Percentiles rank a stretch among this genome's conserved stretches.
phyloP scores from a whole-genome alignment of 192 early-diverging fungal species.

The Coemansia sp. region DNA sequence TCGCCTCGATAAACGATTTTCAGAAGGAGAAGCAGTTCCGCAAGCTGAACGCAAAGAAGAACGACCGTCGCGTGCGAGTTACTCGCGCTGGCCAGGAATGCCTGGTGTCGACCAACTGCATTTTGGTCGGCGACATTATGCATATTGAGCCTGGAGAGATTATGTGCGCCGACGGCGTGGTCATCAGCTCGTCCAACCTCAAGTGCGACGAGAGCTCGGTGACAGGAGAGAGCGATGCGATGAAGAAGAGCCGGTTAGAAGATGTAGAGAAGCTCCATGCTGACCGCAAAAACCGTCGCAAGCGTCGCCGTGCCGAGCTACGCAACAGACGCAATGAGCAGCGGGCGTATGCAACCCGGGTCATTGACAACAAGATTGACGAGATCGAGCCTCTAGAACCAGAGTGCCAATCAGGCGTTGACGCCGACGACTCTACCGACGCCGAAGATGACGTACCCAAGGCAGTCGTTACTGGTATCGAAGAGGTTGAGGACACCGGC shows the following conservation, averaged over 20 bases:
- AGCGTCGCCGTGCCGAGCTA: conserved; percentile 49
- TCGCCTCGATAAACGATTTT: conserved; percentile 79
- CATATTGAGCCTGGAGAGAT: conserved; percentile 91
- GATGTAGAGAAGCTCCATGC: conserved; percentile 36
- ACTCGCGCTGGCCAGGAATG: conserved; percentile 68
- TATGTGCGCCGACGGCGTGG: conserved; percentile 86
- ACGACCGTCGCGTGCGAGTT: conserved; percentile 75
- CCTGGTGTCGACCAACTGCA: conserved; percentile 71
- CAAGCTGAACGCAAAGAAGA: conserved; percentile 83
- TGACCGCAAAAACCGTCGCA: conserved; percentile 36
- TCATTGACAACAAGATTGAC: conserved; percentile 16
- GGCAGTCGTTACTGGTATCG: neutral
- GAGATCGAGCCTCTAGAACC: conserved; percentile 33
- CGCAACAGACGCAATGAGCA: conserved; percentile 52
- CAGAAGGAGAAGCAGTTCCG: conserved; percentile 87
- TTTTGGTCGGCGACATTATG: conserved; percentile 90
- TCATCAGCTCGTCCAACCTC: conserved; percentile 78
- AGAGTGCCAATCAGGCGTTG: conserved; percentile 26
- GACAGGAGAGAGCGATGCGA: conserved; percentile 93
- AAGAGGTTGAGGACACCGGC: neutral
- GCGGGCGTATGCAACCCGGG: conserved; percentile 22
- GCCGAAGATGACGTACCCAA: conserved; percentile 23
- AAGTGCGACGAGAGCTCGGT: conserved; percentile 88
- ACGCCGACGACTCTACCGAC: conserved; percentile 53
- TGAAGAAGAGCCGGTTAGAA: conserved; percentile 71